Evolutionary conservation across 306 rosid genomes (phyloP).

Genomic region (Casuarina cunninghamiana): DNA sequence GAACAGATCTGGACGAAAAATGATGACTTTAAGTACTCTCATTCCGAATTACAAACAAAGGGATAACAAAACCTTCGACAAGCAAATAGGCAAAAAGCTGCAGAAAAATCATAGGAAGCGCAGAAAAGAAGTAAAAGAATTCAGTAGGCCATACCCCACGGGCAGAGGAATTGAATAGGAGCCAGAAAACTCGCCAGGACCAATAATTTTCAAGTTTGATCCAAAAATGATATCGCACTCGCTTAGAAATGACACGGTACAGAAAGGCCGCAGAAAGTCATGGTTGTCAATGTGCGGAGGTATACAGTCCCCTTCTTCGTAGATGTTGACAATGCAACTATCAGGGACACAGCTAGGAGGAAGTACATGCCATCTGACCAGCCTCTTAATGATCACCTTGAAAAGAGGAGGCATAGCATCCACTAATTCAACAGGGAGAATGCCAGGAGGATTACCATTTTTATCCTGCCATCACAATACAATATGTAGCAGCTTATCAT

Average conservation of each 20-base stretch:
- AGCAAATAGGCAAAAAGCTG: slow-evolving; percentile 17
- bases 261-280: slow-evolving; percentile 93
- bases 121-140: slow-evolving; percentile 21
- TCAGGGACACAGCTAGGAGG: slow-evolving; percentile 91
- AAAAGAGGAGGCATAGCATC: slow-evolving; percentile 86
- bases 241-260: slow-evolving; percentile 94
- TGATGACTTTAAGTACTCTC: slow-evolving; percentile 19
- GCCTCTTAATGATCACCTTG: slow-evolving; percentile 88
- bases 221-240: slow-evolving; percentile 88
- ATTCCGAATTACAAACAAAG: slow-evolving; percentile 12
- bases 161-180: slow-evolving; percentile 63
- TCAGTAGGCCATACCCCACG: slow-evolving; percentile 47
- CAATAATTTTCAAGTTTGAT: slow-evolving; percentile 52
- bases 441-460: slow-evolving; percentile 90
- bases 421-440: slow-evolving; percentile 53
- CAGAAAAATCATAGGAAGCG: slow-evolving; percentile 9
- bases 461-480: slow-evolving; percentile 62
- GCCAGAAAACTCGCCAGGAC: slow-evolving; percentile 83
- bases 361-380: slow-evolving; percentile 87
- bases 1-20: slow-evolving; percentile 74
- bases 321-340: slow-evolving; percentile 93
- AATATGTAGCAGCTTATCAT: slow-evolving; percentile 16
- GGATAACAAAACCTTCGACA: slow-evolving; percentile 1
- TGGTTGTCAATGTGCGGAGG: slow-evolving; percentile 98
- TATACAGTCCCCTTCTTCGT: slow-evolving; percentile 93